A percentile compares a stretch with the other conserved stretches of the same genome.
These are phyloP conservation scores for Colletotrichum sojae DNA, from an alignment of 2,329 filamentous ascomycete genomes.

Conservation along the genomic window DNA sequence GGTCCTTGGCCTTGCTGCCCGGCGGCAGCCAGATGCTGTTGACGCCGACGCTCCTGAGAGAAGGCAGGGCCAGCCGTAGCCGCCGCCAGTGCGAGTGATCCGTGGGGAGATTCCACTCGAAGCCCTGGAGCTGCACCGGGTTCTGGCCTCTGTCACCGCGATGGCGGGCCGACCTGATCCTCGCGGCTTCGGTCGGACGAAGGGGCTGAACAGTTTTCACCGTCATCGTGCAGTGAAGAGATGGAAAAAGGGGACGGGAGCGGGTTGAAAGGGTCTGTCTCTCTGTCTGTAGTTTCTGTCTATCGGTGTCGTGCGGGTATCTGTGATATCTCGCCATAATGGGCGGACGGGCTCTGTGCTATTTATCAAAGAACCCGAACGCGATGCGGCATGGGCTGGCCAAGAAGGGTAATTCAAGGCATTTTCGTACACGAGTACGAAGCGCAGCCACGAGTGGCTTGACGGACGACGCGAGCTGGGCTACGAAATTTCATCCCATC, in stretches of 20 bases:
- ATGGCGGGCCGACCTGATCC: slow-evolving; percentile 21
- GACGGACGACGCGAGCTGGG: not conserved
- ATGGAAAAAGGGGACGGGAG: not conserved
- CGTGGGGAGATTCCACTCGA: slow-evolving; percentile 36
- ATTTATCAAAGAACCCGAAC: slow-evolving; percentile 21
- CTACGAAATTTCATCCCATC: not conserved
- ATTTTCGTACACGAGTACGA: not conserved
- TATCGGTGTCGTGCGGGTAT: too few species aligned
- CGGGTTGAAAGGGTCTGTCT: not conserved
- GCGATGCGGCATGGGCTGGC: not conserved
- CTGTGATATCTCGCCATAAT: not conserved
- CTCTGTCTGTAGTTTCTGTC: not conserved
- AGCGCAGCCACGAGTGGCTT: slow-evolving; percentile 28
- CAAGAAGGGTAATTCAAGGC: not conserved
- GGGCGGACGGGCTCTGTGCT: slow-evolving; percentile 14
- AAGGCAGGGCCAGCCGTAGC: slow-evolving; percentile 8
- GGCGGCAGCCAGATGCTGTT: slow-evolving; percentile 35
- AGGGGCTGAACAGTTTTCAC: slow-evolving; percentile 7
- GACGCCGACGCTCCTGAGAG: slow-evolving; percentile 24
- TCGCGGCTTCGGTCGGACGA: slow-evolving; percentile 10
- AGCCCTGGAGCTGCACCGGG: slow-evolving; percentile 34
- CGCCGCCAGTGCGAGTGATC: slow-evolving; percentile 35
- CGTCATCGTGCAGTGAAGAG: slow-evolving; percentile 20
- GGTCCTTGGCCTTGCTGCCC: slow-evolving; percentile 37
- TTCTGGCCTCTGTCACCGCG: slow-evolving; percentile 26